phyloP scores from a whole-genome alignment of 139 green algal species.

The Micractinium sp. region DNA sequence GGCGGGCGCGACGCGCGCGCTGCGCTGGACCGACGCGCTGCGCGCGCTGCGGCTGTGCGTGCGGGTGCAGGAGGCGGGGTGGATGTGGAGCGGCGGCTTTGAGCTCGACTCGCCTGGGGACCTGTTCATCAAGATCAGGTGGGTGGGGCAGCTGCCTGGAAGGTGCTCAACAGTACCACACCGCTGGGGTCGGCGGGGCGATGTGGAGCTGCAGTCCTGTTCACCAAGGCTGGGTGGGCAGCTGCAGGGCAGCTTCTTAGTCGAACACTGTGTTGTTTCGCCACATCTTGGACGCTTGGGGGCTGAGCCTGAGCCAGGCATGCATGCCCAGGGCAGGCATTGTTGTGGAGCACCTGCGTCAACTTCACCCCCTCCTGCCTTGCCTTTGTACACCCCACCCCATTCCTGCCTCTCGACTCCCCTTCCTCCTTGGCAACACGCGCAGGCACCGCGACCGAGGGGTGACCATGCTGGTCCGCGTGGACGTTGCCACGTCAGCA shows the following conservation, averaged over 20 bases:
- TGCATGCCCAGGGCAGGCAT: background rate
- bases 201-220: too few species aligned
- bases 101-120: constrained; percentile 73
- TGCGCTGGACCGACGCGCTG: constrained; percentile 72
- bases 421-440: too few species aligned
- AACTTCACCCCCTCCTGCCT: background rate
- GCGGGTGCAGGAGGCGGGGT: constrained; percentile 77
- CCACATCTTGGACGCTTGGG: background rate
- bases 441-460: constrained; percentile 44
- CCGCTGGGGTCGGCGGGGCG: too few species aligned
- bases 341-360: background rate
- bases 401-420: background rate
- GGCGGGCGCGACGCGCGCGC: constrained; percentile 42
- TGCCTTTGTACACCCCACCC: background rate
- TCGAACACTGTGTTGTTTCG: background rate
- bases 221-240: too few species aligned
- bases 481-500: constrained; percentile 58
- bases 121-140: constrained; percentile 72
- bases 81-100: constrained; percentile 83
- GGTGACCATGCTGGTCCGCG: constrained; percentile 73
- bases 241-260: too few species aligned
- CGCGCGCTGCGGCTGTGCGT: constrained; percentile 70
- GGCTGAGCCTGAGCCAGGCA: too few species aligned
- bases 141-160: background rate
- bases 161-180: too few species aligned